Percentiles rank a stretch among this genome's conserved stretches.
These are phyloP conservation scores for Leptomonas pyrrhocoris DNA, from an alignment of 208 protist species.

Conservation along the genomic window DNA sequence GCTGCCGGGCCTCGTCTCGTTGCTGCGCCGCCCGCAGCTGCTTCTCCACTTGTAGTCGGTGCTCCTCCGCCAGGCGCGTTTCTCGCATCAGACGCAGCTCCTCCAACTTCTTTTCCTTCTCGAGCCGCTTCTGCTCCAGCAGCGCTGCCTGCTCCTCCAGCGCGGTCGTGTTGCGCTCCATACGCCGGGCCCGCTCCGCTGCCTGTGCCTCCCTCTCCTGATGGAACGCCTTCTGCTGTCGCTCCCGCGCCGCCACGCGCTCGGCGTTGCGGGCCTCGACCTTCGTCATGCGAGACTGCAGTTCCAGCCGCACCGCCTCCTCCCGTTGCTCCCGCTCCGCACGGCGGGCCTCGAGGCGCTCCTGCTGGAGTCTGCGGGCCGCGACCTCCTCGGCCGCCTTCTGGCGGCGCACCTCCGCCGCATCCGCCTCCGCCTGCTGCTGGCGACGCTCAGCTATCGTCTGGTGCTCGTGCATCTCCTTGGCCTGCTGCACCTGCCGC, in stretches of 20 bases:
- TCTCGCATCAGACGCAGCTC: slow-evolving; percentile 39
- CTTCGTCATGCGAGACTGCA: slow-evolving; percentile 51
- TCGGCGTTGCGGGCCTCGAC: slow-evolving; percentile 60
- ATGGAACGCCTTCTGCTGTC: slow-evolving; percentile 34
- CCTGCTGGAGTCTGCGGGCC: slow-evolving; percentile 40
- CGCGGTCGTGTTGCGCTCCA: slow-evolving; percentile 50
- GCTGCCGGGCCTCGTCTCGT: slow-evolving; percentile 49
- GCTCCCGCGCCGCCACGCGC: slow-evolving; percentile 54
- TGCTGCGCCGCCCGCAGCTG: slow-evolving; percentile 50
- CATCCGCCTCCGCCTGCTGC: slow-evolving; percentile 57
- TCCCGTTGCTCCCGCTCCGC: slow-evolving; percentile 53
- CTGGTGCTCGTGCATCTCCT: slow-evolving; percentile 49
- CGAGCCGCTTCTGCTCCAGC: slow-evolving; percentile 43
- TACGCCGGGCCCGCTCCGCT: slow-evolving; percentile 60
- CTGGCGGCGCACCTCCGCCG: slow-evolving; percentile 14
- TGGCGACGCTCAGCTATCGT: slow-evolving; percentile 46
- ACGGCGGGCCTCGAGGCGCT: slow-evolving; percentile 55
- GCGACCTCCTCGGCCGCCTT: slow-evolving; percentile 49
- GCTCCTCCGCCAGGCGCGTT: slow-evolving; percentile 43
- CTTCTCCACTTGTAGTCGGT: slow-evolving; percentile 39
- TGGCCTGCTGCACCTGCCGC: slow-evolving; percentile 48
- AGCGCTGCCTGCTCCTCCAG: slow-evolving; percentile 45
- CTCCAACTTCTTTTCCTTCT: slow-evolving; percentile 62
- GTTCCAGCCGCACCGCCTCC: slow-evolving; percentile 41
- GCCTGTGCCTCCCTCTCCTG: slow-evolving; percentile 41